A percentile compares a stretch with the other conserved stretches of the same genome.
phyloP scores from a whole-genome alignment of 139 green algal species.

The Desmodesmus armatus region DNA sequence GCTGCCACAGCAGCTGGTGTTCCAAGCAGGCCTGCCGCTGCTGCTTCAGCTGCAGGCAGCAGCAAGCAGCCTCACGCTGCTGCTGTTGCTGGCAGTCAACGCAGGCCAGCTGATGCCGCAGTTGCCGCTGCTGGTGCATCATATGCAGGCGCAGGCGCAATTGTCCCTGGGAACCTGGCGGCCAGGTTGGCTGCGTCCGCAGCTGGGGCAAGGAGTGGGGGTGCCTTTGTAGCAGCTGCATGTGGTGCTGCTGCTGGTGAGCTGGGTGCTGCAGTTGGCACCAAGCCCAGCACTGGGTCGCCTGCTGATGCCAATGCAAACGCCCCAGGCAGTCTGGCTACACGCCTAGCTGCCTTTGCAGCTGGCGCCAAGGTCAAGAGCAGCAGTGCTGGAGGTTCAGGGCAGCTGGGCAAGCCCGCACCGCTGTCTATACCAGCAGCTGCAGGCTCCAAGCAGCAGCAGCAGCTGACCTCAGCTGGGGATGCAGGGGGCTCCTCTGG shows the following conservation, averaged over 20 bases:
- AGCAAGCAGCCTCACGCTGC: background rate
- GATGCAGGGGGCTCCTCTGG: background rate
- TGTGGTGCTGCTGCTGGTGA: background rate
- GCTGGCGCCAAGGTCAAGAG: background rate
- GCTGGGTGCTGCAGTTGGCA: background rate
- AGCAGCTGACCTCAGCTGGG: background rate
- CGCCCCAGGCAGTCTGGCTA: background rate
- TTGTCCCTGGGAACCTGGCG: background rate
- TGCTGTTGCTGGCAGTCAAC: background rate
- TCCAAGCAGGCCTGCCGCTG: background rate
- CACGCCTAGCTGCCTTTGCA: background rate
- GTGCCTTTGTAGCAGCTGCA: too few species aligned
- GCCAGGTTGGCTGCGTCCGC: background rate
- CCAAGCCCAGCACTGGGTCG: background rate
- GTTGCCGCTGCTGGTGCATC: background rate
- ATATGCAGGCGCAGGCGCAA: background rate
- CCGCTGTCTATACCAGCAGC: too few species aligned
- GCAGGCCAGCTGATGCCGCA: background rate
- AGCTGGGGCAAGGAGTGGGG: background rate
- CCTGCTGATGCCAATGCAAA: background rate
- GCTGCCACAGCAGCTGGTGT: background rate
- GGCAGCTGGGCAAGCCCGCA: too few species aligned
- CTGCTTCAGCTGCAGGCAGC: background rate
- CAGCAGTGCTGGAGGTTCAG: background rate
- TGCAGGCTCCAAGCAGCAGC: background rate